phyloP scores from a whole-genome alignment of 257 asterid species.

The Nicotiana noctiflora region DNA sequence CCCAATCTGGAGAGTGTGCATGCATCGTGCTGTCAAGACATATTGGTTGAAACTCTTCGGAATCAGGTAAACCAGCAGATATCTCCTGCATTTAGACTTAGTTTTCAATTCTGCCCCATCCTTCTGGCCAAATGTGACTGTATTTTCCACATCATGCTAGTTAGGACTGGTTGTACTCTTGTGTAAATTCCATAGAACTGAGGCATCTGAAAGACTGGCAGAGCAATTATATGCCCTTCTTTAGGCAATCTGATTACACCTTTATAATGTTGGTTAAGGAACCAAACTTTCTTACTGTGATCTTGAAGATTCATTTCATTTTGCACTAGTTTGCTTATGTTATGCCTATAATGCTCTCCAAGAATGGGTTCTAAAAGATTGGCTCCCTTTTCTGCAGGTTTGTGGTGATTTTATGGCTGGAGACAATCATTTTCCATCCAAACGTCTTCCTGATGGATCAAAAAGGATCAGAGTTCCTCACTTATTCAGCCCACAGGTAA shows the following conservation, averaged over 20 bases:
- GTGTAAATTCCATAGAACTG: not conserved
- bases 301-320: not conserved
- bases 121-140: not conserved
- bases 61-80: constrained; percentile 50
- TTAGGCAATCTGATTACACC: not conserved
- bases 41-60: constrained; percentile 60
- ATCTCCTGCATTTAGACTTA: not conserved
- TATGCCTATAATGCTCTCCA: not conserved
- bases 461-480: constrained; percentile 69
- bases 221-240: not conserved
- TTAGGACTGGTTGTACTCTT: not conserved
- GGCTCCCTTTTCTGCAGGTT: constrained; percentile 34
- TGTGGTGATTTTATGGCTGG: constrained; percentile 20
- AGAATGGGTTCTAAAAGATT: not conserved
- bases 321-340: not conserved
- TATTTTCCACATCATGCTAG: not conserved
- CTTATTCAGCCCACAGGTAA: constrained; percentile 61
- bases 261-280: not conserved
- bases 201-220: not conserved
- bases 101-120: not conserved
- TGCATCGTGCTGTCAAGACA: constrained; percentile 64
- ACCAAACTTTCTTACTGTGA: not conserved
- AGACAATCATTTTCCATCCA: constrained; percentile 39
- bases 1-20: constrained; percentile 70
- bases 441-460: constrained; percentile 93